phyloP scores from a whole-genome alignment of 768 basidiomycete genomes.

The Leccinum sublutescens region DNA sequence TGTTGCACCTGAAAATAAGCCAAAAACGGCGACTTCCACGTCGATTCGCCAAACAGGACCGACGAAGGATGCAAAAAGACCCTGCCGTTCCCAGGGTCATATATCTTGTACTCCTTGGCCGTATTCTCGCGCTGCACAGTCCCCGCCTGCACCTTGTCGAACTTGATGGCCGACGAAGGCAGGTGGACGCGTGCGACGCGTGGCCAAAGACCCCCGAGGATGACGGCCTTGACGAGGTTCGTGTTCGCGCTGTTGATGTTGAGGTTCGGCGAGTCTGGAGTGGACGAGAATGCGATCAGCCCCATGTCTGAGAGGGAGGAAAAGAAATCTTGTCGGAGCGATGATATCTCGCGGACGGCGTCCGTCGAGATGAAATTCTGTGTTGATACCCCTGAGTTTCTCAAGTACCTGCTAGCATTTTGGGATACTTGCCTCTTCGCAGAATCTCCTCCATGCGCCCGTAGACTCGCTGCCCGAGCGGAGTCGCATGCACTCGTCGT shows the following conservation, averaged over 20 bases:
- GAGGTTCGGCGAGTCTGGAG: slow-evolving; percentile 46
- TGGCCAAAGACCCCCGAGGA: slow-evolving; percentile 87
- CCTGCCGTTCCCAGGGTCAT: slow-evolving; percentile 59
- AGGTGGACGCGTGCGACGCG: slow-evolving; percentile 75
- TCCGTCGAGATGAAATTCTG: slow-evolving; percentile 83
- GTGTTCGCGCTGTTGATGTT: slow-evolving; percentile 65
- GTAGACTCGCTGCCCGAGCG: slow-evolving; percentile 50
- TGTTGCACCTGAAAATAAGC: slow-evolving; percentile 81
- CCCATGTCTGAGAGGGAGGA: slow-evolving; percentile 68
- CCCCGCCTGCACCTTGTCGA: slow-evolving; percentile 82
- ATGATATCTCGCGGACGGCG: slow-evolving; percentile 74
- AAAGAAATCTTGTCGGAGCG: slow-evolving; percentile 76
- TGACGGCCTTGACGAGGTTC: slow-evolving; percentile 79
- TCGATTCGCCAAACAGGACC: slow-evolving; percentile 67
- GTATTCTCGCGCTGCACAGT: slow-evolving; percentile 81
- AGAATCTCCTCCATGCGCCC: slow-evolving; percentile 53
- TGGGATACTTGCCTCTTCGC: slow-evolving; percentile 54
- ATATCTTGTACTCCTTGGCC: slow-evolving; percentile 82
- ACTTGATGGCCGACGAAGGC: slow-evolving; percentile 72
- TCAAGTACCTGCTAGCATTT: not conserved
- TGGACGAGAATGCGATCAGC: slow-evolving; percentile 52
- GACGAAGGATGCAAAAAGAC: slow-evolving; percentile 86
- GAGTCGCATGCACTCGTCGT: slow-evolving; percentile 57
- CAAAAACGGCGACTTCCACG: slow-evolving; percentile 77
- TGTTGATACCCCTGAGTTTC: not conserved